A percentile compares a stretch with the other conserved stretches of the same genome.
Evolutionary conservation across 352 stramenopile species (phyloP).

Genomic region (Phytophthora pluvialis): DNA sequence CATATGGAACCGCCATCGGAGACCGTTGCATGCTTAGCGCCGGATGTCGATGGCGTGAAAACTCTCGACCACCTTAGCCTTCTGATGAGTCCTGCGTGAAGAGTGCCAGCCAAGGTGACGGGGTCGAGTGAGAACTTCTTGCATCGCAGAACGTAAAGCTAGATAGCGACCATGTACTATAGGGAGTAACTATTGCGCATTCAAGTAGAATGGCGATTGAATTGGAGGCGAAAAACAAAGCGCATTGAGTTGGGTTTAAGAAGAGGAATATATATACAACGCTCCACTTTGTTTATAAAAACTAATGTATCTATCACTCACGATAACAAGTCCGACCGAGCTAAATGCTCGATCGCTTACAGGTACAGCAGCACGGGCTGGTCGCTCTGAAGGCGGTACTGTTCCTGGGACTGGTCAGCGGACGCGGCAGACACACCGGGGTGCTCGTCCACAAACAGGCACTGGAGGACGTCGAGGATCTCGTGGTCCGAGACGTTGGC

Average conservation of each 20-base stretch:
- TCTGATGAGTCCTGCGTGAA: conserved; percentile 25
- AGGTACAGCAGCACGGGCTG: conserved; percentile 45
- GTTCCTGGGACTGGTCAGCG: conserved; percentile 28
- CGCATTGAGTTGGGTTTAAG: conserved; percentile 22
- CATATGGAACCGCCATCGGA: conserved; percentile 30
- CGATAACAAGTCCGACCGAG: conserved; percentile 30
- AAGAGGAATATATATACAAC: conserved; percentile 41
- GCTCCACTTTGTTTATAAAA: conserved; percentile 45
- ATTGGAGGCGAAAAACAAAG: conserved; percentile 6
- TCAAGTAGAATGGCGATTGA: conserved; percentile 1
- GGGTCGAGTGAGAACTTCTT: background rate
- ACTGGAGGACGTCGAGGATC: conserved; percentile 53
- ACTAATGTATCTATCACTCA: conserved; percentile 50
- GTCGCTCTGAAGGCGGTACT: conserved; percentile 39
- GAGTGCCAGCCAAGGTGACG: too few relatives aligned
- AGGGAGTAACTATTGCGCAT: background rate
- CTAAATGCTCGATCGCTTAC: conserved; percentile 22
- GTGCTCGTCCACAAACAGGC: conserved; percentile 47
- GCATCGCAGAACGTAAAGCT: background rate
- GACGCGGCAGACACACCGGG: conserved; percentile 11
- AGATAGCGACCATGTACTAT: background rate
- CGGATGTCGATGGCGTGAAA: conserved; percentile 33
- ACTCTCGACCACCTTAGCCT: conserved; percentile 17
- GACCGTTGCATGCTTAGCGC: conserved; percentile 30
- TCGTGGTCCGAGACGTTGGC: conserved; percentile 50